Evolutionary conservation across 352 stramenopile genomes (phyloP).

Genomic region (Globisporangium spiculum): DNA sequence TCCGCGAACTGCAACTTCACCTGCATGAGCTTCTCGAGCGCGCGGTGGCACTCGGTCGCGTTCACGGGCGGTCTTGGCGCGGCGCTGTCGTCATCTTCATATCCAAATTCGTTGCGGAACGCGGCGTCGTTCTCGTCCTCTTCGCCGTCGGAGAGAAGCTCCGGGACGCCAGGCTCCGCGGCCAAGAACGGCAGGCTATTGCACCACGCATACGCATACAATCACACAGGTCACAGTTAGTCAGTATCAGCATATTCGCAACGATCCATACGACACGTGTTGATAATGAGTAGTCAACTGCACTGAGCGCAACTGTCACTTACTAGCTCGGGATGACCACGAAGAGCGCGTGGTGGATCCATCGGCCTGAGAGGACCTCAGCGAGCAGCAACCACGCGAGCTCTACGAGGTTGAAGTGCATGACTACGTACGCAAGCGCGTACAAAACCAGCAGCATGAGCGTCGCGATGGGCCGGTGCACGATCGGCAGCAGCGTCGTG

Average conservation of each 20-base stretch:
- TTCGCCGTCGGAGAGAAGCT: slow-evolving; percentile 56
- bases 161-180: slow-evolving; percentile 52
- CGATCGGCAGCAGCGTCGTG: slow-evolving; percentile 46
- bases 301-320: slow-evolving; percentile 13
- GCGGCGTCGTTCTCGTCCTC: slow-evolving; percentile 17
- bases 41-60: slow-evolving; percentile 33
- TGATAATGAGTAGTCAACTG: too few relatives aligned
- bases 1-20: slow-evolving; percentile 59
- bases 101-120: slow-evolving; percentile 18
- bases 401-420: slow-evolving; percentile 40
- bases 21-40: slow-evolving; percentile 56
- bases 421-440: slow-evolving; percentile 25
- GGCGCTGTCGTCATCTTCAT: slow-evolving; percentile 23
- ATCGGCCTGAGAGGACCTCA: slow-evolving; percentile 51
- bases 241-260: neutral
- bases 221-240: neutral
- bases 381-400: slow-evolving; percentile 40
- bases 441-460: slow-evolving; percentile 41
- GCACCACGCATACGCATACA: neutral
- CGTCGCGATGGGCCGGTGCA: slow-evolving; percentile 38
- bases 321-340: slow-evolving; percentile 55
- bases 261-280: neutral
- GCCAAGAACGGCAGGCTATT: slow-evolving; percentile 53
- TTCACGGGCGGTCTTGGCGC: slow-evolving; percentile 24
- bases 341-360: slow-evolving; percentile 53